Base-by-base conservation (phyloP, 164 flowering plant genomes). In the Cinnamomum chago region DNA sequence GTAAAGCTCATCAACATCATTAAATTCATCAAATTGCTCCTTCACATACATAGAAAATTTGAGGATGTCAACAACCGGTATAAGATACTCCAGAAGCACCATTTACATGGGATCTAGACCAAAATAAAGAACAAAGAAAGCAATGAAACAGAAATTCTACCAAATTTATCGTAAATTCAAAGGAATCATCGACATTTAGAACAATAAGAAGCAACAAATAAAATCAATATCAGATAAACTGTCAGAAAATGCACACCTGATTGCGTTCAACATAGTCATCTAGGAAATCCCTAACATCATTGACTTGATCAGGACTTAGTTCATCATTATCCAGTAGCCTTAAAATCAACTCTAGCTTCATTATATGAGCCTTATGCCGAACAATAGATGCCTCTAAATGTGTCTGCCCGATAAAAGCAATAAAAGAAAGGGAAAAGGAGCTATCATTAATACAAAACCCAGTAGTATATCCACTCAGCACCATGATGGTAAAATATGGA, bases 261-360 rank as follows among this genome's bases (percentile, higher is more conserved):
- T 96, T 96, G n/a, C 99, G 95, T 72, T 96, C 99, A 47, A 91
- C 94, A 83, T 96, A 96, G 77, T 96, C 99, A 6, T 96, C 99
- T 80, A 96, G 75, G 80, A 96, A 88, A 58, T 96, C 99, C 77
- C 84, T 92, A 24, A 90, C 97, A 80, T 96, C 99, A 80, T 96
- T 96, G 70, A 96, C 97, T 74, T 92, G 94, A 79, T 96, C 99
- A 55, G 98, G 95, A 79, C 96, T 96, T 84, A 96, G 82, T 81
- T 94, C 97, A 83, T 96, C 99, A 79, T 96, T 96, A 81, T 96
- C 99, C 79, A 96, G 81, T 51, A 94, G 82, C 84, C 99, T 92
- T 82, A 96, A 79, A 72, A 96, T 94, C 82, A 91, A 77, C 76
- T 96, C 99, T 68, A 94, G 80, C 86, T 96, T 94, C 92, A 87